These are phyloP conservation scores for Aspergillus viridinutans DNA, from an alignment of 2,329 filamentous ascomycete species.

Conservation along the genomic window DNA sequence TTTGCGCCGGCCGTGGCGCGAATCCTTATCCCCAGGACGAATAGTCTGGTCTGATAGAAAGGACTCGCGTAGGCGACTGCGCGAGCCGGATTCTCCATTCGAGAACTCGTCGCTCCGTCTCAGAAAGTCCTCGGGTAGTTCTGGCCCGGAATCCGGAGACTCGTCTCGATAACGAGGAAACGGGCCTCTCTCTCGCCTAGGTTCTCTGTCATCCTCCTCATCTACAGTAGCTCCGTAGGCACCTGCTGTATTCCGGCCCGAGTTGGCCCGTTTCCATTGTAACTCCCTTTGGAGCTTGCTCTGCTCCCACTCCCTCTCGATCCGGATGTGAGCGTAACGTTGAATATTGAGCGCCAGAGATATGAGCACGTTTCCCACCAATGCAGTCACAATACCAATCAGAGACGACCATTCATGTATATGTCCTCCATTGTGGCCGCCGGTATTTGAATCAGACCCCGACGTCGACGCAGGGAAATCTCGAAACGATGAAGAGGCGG, in stretches of 20 bases:
- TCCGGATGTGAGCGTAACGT: constrained; percentile 84
- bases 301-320: constrained; percentile 66
- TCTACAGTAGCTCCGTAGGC: constrained; percentile 44
- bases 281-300: constrained; percentile 53
- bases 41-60: constrained; percentile 39
- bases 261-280: constrained; percentile 46
- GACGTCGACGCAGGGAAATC: constrained; percentile 13
- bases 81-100: constrained; percentile 42
- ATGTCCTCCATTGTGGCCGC: constrained; percentile 17
- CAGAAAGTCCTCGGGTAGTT: constrained; percentile 34
- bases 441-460: constrained; percentile 12
- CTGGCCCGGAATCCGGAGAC: constrained; percentile 18
- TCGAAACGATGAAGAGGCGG: constrained; percentile 14
- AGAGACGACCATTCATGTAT: constrained; percentile 71
- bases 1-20: constrained; percentile 48
- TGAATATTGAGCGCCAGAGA: constrained; percentile 95
- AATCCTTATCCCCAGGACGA: constrained; percentile 35
- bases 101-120: constrained; percentile 6
- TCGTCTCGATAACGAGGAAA: constrained; percentile 15
- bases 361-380: constrained; percentile 88
- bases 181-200: constrained; percentile 8
- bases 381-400: constrained; percentile 90
- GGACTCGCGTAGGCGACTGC: constrained; percentile 27
- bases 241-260: constrained; percentile 14
- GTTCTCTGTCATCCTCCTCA: constrained; percentile 5